phyloP scores from a whole-genome alignment of 371 early-diverging fungal species.

The Mortierella sp. region DNA sequence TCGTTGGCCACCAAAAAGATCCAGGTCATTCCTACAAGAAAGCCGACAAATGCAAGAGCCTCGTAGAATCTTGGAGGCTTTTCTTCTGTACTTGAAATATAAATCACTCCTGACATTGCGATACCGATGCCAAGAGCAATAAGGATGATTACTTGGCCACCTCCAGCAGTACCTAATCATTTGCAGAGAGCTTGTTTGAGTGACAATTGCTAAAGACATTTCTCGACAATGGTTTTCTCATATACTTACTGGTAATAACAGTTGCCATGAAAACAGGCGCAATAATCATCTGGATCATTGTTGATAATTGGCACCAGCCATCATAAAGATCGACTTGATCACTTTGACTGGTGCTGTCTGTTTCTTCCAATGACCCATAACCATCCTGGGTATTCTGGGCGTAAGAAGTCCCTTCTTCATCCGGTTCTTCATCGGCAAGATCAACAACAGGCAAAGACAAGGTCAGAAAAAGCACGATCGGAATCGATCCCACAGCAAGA shows the following conservation, averaged over 20 bases:
- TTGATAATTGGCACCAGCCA: slow-evolving; percentile 49
- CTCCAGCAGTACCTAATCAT: slow-evolving; percentile 29
- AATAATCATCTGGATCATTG: slow-evolving; percentile 45
- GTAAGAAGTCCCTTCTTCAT: neutral
- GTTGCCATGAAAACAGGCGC: slow-evolving; percentile 46
- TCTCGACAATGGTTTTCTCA: neutral
- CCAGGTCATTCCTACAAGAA: slow-evolving; percentile 80
- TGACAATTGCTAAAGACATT: neutral
- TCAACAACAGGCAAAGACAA: slow-evolving; percentile 73
- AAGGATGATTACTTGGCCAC: slow-evolving; percentile 29
- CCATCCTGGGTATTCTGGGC: neutral
- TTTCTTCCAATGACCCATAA: neutral
- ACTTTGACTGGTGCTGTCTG: neutral
- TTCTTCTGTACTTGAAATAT: slow-evolving; percentile 43
- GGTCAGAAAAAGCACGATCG: slow-evolving; percentile 66
- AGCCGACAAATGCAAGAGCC: slow-evolving; percentile 76
- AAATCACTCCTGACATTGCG: slow-evolving; percentile 14
- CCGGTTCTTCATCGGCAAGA: slow-evolving; percentile 43
- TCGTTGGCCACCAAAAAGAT: slow-evolving; percentile 88
- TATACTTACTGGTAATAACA: slow-evolving; percentile 46
- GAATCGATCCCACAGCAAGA: slow-evolving; percentile 65
- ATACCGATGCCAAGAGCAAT: slow-evolving; percentile 17
- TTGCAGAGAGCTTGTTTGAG: neutral
- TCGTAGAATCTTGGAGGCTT: slow-evolving; percentile 41
- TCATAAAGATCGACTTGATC: slow-evolving; percentile 39